Base-by-base conservation (phyloP, 1,139 yeast genomes). In the Ogataea hybrid region DNA sequence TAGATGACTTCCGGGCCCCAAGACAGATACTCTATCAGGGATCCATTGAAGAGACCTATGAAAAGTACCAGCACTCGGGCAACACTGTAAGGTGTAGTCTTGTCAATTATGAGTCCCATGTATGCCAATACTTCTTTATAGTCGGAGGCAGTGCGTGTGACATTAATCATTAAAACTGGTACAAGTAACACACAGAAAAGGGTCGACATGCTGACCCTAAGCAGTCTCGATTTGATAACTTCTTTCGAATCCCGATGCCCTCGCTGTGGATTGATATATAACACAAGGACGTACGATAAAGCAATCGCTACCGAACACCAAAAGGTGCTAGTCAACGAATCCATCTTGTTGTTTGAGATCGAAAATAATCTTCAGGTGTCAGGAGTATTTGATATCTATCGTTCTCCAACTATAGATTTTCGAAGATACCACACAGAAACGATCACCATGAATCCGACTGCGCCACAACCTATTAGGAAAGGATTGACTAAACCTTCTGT, bases 381-480 rank as follows among this genome's bases (percentile, higher is more conserved):
- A 17, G 32, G 17, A 12, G 32, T 34, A 6, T 7, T 17, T 28
- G 20, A 28, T 6, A 16, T 29, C 16, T 17, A 44, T 7, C 46
- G 32, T 10, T 37, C 39, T n/a, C 42, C 44, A 9, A 47, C 35
- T n/a, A 56, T 25, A 2, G 75, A 67, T 43, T 77, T 73, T 44
- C 77, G 70, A 69, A 84, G 73, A 35, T 81, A 75, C 79, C 86
- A 79, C 2, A 80, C 63, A 1, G 83, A 70, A 0, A 77, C 77
- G 1, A 80, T 56, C 0, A 79, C 69, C 74, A 81, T 70, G 28
- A 84, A 76, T 0, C 85, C 78, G 11, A 84, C 65, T 0, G 88
- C 84, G 0, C 88, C 77, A 2, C 86, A 83, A 1, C 83, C 81
- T 55, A 83, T 68, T 10, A 81, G 74, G 63, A 69, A 74, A 51